phyloP scores from a whole-genome alignment of 306 rosid species.

The Lathyrus oleraceus region DNA sequence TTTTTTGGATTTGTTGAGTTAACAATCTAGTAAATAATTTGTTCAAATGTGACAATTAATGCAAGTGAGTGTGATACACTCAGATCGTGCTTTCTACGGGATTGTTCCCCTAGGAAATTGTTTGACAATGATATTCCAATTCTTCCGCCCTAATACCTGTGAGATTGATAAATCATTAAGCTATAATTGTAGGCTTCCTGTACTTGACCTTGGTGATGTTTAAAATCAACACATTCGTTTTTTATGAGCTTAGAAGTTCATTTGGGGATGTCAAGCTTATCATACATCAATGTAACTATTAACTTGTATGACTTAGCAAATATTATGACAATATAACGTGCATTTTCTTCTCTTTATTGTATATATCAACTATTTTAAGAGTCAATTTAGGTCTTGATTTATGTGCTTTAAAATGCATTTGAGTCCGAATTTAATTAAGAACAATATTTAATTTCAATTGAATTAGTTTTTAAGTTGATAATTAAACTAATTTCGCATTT shows the following conservation, averaged over 20 bases:
- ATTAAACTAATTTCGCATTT: too few relatives aligned
- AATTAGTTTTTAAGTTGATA: too few relatives aligned
- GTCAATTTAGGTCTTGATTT: not conserved
- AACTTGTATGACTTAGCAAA: not conserved
- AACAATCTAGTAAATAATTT: not conserved
- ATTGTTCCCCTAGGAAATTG: conserved; percentile 77
- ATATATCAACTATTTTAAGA: not conserved
- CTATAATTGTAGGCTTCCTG: conserved; percentile 93
- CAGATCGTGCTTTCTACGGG: conserved; percentile 91
- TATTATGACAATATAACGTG: not conserved
- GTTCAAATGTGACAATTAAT: conserved; percentile 33
- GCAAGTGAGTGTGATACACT: conserved; percentile 91
- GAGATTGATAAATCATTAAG: conserved; percentile 89
- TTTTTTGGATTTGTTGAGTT: not conserved
- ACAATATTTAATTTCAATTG: too few relatives aligned
- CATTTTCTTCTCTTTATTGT: not conserved
- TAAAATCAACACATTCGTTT: conserved; percentile 27
- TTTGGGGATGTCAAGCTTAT: not conserved
- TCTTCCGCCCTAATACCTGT: conserved; percentile 69
- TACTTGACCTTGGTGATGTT: conserved; percentile 67
- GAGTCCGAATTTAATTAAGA: too few relatives aligned
- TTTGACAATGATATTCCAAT: conserved; percentile 65
- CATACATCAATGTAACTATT: not conserved
- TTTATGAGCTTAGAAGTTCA: conserved; percentile 2
- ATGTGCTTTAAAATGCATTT: too few relatives aligned